A percentile compares a stretch with the other conserved stretches of the same genome.
Conservation (phyloP, 306 rosid species). For the Glycine tomentella region DNA sequence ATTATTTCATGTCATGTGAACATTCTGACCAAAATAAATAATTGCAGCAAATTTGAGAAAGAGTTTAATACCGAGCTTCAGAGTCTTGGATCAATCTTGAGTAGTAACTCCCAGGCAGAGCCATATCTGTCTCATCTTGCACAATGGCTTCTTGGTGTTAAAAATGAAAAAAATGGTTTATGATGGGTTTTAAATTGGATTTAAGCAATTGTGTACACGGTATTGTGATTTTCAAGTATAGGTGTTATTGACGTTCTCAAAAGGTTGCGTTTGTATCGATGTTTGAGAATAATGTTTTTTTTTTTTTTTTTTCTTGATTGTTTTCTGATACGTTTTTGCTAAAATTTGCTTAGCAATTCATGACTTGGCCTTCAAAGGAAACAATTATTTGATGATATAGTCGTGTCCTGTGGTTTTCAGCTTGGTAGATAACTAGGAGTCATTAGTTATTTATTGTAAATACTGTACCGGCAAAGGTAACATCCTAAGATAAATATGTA, state of each 20-base stretch:
- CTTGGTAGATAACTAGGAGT: background rate
- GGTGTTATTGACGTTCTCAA: background rate
- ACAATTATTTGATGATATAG: background rate
- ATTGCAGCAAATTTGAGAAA: slow-evolving; percentile 85
- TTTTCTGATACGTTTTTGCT: background rate
- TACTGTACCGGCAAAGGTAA: too few species aligned
- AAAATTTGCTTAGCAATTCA: background rate
- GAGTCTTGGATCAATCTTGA: slow-evolving; percentile 80
- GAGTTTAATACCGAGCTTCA: slow-evolving; percentile 86
- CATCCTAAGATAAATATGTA: too few species aligned
- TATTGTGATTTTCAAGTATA: slow-evolving; percentile 14
- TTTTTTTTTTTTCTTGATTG: background rate
- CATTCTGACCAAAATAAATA: slow-evolving; percentile 39
- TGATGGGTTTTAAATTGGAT: slow-evolving; percentile 26
- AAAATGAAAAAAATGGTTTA: slow-evolving; percentile 59
- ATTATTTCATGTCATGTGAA: background rate
- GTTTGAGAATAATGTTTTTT: background rate
- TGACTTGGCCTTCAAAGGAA: background rate
- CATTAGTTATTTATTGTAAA: too few species aligned
- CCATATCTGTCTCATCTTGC: slow-evolving; percentile 90
- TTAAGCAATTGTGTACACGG: slow-evolving; percentile 23
- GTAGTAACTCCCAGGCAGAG: slow-evolving; percentile 84
- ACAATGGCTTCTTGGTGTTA: slow-evolving; percentile 80
- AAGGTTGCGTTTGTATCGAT: background rate
- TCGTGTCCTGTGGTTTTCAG: background rate